phyloP scores from a whole-genome alignment of 306 rosid species.

The Vachellia pachyceras region DNA sequence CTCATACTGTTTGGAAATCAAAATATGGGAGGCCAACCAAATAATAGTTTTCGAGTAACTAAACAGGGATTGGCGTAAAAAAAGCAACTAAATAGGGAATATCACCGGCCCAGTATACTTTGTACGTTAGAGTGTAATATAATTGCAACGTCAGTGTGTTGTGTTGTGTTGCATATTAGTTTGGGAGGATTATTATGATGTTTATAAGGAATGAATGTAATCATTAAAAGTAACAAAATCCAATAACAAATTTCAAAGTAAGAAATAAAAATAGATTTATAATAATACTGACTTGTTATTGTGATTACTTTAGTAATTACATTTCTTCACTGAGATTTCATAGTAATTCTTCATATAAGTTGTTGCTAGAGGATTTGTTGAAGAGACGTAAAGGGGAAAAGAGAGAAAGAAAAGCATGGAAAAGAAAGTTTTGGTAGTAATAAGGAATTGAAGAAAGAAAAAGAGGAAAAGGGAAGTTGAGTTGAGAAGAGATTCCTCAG shows the following conservation, averaged over 20 bases:
- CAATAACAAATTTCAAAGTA: too few relatives aligned
- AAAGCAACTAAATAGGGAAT: background rate
- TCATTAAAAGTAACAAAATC: too few relatives aligned
- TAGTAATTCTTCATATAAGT: background rate
- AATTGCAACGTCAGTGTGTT: background rate
- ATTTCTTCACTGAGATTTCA: too few relatives aligned
- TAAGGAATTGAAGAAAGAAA: conserved; percentile 61
- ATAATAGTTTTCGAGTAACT: background rate
- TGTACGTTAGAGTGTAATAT: conserved; percentile 9
- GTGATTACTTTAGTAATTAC: too few relatives aligned
- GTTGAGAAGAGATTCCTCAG: conserved; percentile 69
- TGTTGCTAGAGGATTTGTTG: conserved; percentile 45
- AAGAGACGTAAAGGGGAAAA: conserved; percentile 46
- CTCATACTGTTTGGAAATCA: background rate
- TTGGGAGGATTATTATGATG: too few relatives aligned
- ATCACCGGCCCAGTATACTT: conserved; percentile 19
- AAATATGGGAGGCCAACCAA: background rate
- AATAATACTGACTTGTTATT: too few relatives aligned
- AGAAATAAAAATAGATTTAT: too few relatives aligned
- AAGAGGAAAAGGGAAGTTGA: conserved; percentile 56
- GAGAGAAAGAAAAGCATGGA: conserved; percentile 49
- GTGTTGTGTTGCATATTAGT: background rate
- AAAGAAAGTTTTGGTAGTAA: conserved; percentile 65
- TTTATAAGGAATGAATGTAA: too few relatives aligned
- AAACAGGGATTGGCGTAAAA: background rate